Base-by-base conservation (phyloP, 345 rosid genomes). In the Leavenworthia alabamica region DNA sequence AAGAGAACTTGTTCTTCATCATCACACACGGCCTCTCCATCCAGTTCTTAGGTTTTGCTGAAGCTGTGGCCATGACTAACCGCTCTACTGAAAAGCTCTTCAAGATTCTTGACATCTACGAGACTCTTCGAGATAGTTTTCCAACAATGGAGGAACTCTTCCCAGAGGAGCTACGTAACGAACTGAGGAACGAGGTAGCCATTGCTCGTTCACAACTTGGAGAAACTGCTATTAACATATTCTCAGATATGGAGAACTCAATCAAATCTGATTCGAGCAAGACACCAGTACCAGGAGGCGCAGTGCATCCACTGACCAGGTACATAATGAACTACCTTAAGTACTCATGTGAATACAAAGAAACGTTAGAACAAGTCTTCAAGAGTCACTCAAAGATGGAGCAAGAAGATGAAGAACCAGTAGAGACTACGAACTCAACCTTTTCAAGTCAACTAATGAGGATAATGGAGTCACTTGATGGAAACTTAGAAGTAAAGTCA, bases 271-370 rank as follows among this genome's bases (percentile, higher is more conserved):
- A 89, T 42, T 73, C 84, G 0, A 86, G 81, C 16, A 88, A 77
- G 65, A 89, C 81, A 9, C 79, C 83, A 0, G 95, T 89, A 19
- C 96, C 95, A 0, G 95, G 95, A 8, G 98, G 97, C 0, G 95
- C 97, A 0, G 93, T 89, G 29, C 98, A 92, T 56, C 98, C 96
- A 0, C 47, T 86, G 23, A 85, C 98, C 5, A 86, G 96, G 62
- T 92, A 92, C 84, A 85, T 87, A 0, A 68, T 92, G 89, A 92
- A 85, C 67, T 92, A 89, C 56, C 78, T 92, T 13, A 81, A 82
- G 60, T 78, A 81, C 33, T 76, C 89, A 0, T 85, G 96, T 11
- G 95, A 85, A 57, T 89, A 92, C 68, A 89, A 76, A 45, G 79
- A 73, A 22, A 85, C 98, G 0, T 59, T 89, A 15, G 98, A 92